phyloP scores from a whole-genome alignment of 148 eudicot genomes.

The Pouteria glomerata region DNA sequence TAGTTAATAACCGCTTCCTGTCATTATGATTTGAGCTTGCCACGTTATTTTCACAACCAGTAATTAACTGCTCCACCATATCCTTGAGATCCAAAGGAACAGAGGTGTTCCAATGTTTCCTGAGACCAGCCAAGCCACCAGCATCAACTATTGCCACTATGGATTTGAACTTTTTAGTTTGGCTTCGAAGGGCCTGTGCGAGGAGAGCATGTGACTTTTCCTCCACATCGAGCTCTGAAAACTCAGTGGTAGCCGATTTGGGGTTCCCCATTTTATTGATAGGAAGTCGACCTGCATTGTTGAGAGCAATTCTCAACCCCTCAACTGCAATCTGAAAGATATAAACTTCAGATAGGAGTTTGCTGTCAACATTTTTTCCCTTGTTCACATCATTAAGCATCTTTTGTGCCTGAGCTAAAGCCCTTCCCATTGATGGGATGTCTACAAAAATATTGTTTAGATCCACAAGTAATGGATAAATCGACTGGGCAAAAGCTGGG shows the following conservation, averaged over 20 bases:
- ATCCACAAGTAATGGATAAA: constrained; percentile 75
- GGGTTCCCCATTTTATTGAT: constrained; percentile 20
- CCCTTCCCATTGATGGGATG: constrained; percentile 69
- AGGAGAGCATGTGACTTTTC: constrained; percentile 58
- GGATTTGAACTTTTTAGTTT: constrained; percentile 48
- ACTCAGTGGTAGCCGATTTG: constrained; percentile 13
- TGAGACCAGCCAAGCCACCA: constrained; percentile 52
- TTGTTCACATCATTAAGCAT: constrained; percentile 51
- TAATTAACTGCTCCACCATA: constrained; percentile 39
- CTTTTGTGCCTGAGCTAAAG: constrained; percentile 52
- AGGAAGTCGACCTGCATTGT: constrained; percentile 47
- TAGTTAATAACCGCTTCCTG: constrained; percentile 31
- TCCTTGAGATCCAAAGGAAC: constrained; percentile 45
- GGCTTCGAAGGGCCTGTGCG: constrained; percentile 55
- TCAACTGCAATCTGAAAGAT: constrained; percentile 62
- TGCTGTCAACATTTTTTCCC: constrained; percentile 40
- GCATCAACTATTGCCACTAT: constrained; percentile 58
- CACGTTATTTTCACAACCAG: constrained; percentile 25
- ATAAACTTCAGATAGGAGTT: constrained; percentile 47
- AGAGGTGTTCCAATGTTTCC: constrained; percentile 48
- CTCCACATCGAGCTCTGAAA: constrained; percentile 47
- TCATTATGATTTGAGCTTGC: constrained; percentile 25
- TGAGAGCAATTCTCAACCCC: constrained; percentile 60
- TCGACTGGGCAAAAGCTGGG: constrained; percentile 64
- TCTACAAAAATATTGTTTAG: constrained; percentile 63